Base-by-base conservation (phyloP, 2,329 filamentous ascomycete species). In the Fusarium miscanthi region DNA sequence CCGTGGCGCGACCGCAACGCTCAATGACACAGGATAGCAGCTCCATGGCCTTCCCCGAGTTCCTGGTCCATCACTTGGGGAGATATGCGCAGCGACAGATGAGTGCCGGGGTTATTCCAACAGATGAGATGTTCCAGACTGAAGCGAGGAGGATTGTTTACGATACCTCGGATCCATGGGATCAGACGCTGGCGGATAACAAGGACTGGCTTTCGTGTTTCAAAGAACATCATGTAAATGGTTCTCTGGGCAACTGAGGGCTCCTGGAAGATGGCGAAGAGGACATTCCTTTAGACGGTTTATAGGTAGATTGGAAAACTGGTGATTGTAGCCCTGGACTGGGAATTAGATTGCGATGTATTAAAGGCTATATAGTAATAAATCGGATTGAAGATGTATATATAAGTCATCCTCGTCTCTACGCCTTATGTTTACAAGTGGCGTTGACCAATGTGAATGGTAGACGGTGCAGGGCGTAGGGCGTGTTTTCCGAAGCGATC, bases 121-220 rank as follows among this genome's bases (percentile, higher is more conserved):
- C 69, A 1, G 78, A 80, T 23, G 71, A 73, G 7, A 79, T 80
- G 73, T 75, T 80, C 9, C 70, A 78, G 19, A 58, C 70, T 0
- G 77, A 79, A 38, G 74, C 77, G 6, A 74, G 77, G 19, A 69
- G 70, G 14, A 58, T 80, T 9, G 70, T 77, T 21, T 79, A 77
- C 35, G 70, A 75, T 16, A 70, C 62, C 2, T 63, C 66, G 2
- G 78, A 80, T 11, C 65, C 73, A 0, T 78, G 70, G 72, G 76
- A 80, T 27, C 75, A 78, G 23, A 80, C 77, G 0, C 67, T 80
- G 43, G 77, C 78, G 6, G 77, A 79, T 13, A 78, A 79, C 25
- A 53, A 52, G 1, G 73, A 78, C 17, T 80, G 78, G 78, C 37
- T 80, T 13, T 63, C 70, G 1, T 69, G 63, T 19, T 80, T 80